Base-by-base conservation (phyloP, 2,329 filamentous ascomycete species). In the Chrysosphaeria jannelii region DNA sequence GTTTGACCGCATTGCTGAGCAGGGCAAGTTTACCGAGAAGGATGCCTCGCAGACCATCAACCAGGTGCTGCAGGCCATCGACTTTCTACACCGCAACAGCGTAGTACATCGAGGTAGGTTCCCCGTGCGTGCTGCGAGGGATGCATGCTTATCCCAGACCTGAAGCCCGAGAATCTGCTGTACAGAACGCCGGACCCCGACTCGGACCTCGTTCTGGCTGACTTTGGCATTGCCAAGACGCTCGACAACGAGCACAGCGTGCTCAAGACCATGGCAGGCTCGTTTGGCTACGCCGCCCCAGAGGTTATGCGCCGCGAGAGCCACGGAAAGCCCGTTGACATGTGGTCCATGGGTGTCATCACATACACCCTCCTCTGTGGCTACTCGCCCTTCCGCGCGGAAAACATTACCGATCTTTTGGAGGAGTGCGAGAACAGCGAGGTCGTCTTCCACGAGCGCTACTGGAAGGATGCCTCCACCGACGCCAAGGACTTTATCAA, bases 281-380 rank as follows among this genome's bases (percentile, higher is more conserved):
- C 85, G 0, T 93, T 97, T 40, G 85, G 85, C 25, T 97, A 97
- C 39, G 85, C 85, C 11, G 85, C 85, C 2, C 85, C 85, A 6
- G 85, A 97, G 44, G 79, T 97, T 28, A 97, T 97, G 85, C 56
- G 90, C 32, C 91, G 91, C 54, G 67, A 75, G 39, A 85, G 85
- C 11, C 88, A 97, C 42, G 85, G 85, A 41, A 97, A 93, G 47
- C 76, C 85, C 4, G 85, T 93, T 16, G 85, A 97, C 41, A 90
- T 97, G 75, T 97, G 85, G 85, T 93, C 85, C 3, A 59, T 97
- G 47, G 85, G 85, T 30, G 85, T 97, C 38, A 97, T 97, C 38
- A 93, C 85, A 20, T 97, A 97, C 48, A 97, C 85, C 10, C 57
- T 97, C 14, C 70, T 97, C 24, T 97, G 88, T 42, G 85, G 85